Evolutionary conservation across 768 basidiomycete genomes (phyloP).

Genomic region (Tylopilus rubrobrunneus): DNA sequence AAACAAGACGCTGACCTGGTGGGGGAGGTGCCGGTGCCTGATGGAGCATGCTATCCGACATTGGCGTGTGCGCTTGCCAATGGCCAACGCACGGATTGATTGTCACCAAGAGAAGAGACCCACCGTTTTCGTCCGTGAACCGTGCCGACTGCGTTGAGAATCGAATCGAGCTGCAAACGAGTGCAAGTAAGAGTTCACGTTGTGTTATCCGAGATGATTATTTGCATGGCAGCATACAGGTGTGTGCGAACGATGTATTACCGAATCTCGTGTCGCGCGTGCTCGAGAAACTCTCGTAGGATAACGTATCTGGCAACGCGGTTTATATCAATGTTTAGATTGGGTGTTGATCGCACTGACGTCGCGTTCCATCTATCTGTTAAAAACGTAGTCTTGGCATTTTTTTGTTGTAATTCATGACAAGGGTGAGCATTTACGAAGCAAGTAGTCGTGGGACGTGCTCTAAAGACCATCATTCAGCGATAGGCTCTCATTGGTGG

Average conservation of each 20-base stretch:
- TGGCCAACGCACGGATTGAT: constrained; percentile 1
- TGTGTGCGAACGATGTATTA: neutral
- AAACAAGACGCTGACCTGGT: neutral
- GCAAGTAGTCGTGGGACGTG: neutral
- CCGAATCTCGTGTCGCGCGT: neutral
- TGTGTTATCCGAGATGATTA: neutral
- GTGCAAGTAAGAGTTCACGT: neutral
- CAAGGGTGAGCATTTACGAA: neutral
- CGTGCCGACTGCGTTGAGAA: no score
- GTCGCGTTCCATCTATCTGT: neutral
- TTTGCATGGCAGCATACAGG: neutral
- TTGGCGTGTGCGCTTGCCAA: constrained; percentile 12
- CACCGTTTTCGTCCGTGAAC: neutral
- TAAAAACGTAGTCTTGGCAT: neutral
- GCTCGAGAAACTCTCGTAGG: neutral
- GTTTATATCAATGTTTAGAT: neutral
- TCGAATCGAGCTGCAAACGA: neutral
- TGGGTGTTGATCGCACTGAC: neutral
- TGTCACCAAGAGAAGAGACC: no score
- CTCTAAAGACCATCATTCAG: no score
- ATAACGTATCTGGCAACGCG: neutral
- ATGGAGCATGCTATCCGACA: neutral
- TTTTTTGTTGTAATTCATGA: neutral
- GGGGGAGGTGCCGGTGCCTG: no score
- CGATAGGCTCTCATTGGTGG: neutral